Evolutionary conservation across 495 filamentous ascomycete species (phyloP).

Genomic region (Bacidia rubella): DNA sequence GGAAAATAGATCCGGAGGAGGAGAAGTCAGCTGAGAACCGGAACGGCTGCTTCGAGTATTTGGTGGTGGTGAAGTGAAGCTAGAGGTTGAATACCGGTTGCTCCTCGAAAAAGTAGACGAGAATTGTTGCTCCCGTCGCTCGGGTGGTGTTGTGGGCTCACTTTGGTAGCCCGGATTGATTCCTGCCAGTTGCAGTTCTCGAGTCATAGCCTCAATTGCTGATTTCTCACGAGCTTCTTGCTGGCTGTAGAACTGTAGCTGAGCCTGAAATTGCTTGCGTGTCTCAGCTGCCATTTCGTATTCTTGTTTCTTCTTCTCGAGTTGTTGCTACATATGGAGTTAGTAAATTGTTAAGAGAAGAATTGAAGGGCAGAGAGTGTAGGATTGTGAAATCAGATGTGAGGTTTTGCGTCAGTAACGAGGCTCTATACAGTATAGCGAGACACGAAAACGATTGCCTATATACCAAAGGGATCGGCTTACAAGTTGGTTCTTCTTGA

Average conservation of each 20-base stretch:
- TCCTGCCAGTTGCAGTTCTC: slow-evolving; percentile 52
- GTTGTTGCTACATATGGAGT: slow-evolving; percentile 32
- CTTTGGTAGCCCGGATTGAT: slow-evolving; percentile 58
- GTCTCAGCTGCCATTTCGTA: slow-evolving; percentile 77
- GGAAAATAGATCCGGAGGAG: slow-evolving; percentile 37
- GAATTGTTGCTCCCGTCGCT: slow-evolving; percentile 67
- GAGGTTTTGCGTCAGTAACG: too few relatives aligned
- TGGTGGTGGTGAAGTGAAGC: slow-evolving; percentile 65
- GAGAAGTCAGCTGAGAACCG: slow-evolving; percentile 56
- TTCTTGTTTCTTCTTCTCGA: slow-evolving; percentile 84
- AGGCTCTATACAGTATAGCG: too few relatives aligned
- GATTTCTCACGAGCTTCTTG: slow-evolving; percentile 67
- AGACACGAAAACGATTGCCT: not conserved
- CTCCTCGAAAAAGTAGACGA: slow-evolving; percentile 61
- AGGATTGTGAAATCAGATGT: too few relatives aligned
- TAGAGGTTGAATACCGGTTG: slow-evolving; percentile 71
- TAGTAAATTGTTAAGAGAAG: too few relatives aligned
- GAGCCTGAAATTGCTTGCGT: slow-evolving; percentile 69
- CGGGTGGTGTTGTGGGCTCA: slow-evolving; percentile 94
- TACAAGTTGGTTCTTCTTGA: slow-evolving; percentile 33
- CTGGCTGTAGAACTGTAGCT: slow-evolving; percentile 74
- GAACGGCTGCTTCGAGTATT: slow-evolving; percentile 61
- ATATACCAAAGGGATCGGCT: slow-evolving; percentile 13
- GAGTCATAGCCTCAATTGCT: slow-evolving; percentile 69
- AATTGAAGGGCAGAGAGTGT: too few relatives aligned